These are phyloP conservation scores for Avena insularis DNA, from an alignment of 176 grass and related monocot genomes.

Conservation along the genomic window DNA sequence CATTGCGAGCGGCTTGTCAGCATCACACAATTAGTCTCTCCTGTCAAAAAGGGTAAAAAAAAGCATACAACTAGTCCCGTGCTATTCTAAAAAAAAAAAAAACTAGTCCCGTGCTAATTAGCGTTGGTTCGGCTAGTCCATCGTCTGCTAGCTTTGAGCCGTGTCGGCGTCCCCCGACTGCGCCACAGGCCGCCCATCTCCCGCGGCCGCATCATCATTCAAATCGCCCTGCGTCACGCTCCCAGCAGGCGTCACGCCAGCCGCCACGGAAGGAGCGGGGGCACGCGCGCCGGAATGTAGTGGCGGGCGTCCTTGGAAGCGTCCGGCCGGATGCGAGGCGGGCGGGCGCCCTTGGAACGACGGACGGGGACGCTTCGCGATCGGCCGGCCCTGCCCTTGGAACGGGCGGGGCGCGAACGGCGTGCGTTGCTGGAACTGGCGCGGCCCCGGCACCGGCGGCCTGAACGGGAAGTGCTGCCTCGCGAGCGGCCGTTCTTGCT, in stretches of 20 bases:
- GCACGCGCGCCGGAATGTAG: not conserved
- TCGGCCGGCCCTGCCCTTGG: not conserved
- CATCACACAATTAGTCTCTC: not conserved
- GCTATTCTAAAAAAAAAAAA: not conserved
- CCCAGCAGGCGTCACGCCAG: not conserved
- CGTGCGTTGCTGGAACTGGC: no score
- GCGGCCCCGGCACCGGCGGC: not conserved
- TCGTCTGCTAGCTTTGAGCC: not conserved
- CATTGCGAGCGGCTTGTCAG: not conserved
- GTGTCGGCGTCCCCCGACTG: not conserved
- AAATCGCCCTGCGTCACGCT: not conserved
- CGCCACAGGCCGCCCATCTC: not conserved
- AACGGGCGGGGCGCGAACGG: not conserved
- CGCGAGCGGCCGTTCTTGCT: not conserved
- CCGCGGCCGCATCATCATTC: not conserved
- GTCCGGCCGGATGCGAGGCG: no score
- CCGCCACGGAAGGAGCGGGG: not conserved
- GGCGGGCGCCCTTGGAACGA: not conserved
- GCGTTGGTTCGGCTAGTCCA: not conserved
- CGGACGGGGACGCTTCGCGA: constrained; percentile 3
- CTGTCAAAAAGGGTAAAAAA: not conserved
- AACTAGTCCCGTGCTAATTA: not conserved
- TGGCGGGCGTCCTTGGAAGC: not conserved
- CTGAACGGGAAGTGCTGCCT: not conserved
- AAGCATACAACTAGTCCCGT: not conserved